Conservation (phyloP, 2,329 filamentous ascomycete species). For the Aspergillus eucalypticola region DNA sequence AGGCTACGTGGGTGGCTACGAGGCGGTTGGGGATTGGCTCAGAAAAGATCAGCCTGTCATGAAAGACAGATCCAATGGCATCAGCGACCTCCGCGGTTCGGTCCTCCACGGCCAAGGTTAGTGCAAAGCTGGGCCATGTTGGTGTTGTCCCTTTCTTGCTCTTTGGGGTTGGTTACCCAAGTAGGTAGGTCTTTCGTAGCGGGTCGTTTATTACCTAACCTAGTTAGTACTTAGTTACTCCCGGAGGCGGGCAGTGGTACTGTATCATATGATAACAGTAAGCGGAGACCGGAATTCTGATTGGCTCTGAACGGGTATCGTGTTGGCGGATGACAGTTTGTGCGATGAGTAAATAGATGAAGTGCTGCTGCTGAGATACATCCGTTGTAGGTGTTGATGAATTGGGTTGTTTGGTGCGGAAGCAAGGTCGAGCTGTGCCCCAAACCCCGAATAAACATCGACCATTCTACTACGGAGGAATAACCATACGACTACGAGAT, state of each 20-base stretch:
- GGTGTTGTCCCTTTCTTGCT: background rate
- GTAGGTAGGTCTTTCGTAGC: background rate
- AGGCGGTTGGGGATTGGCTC: background rate
- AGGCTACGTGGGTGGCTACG: constrained; percentile 6
- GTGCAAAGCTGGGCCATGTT: background rate
- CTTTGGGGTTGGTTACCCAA: background rate
- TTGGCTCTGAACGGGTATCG: background rate
- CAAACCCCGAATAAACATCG: background rate
- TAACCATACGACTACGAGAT: background rate
- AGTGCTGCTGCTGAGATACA: too few relatives aligned
- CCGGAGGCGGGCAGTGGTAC: background rate
- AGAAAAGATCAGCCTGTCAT: background rate
- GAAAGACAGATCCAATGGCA: background rate
- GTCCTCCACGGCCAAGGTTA: background rate
- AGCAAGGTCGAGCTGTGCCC: background rate
- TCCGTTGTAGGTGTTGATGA: background rate
- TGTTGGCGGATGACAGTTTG: background rate
- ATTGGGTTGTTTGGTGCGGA: background rate
- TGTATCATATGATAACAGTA: background rate
- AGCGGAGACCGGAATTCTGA: background rate
- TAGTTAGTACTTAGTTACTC: too few relatives aligned
- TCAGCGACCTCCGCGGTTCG: background rate
- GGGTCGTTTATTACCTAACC: too few relatives aligned
- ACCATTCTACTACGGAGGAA: background rate
- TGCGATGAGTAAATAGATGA: background rate